A percentile compares a stretch with the other conserved stretches of the same genome.
These are phyloP conservation scores for Monosporascus sp. DNA, from an alignment of 2,329 filamentous ascomycete genomes.

Conservation along the genomic window DNA sequence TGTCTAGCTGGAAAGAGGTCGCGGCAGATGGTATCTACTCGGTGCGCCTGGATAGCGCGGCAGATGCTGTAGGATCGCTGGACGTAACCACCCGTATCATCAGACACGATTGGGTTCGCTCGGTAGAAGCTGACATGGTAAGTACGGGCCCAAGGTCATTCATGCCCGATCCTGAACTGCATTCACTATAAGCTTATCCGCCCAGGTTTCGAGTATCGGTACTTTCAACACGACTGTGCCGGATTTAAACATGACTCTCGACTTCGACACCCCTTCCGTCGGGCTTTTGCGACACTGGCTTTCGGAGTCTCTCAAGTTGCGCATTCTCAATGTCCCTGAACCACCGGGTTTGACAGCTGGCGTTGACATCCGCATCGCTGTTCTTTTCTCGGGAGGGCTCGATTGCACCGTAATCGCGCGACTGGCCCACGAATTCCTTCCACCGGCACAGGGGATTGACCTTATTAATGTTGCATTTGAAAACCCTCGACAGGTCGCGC, in stretches of 20 bases:
- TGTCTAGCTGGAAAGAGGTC: constrained; percentile 67
- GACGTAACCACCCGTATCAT: constrained; percentile 10
- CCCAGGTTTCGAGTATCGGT: constrained; percentile 50
- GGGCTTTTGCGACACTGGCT: constrained; percentile 50
- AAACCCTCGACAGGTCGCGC: constrained; percentile 70
- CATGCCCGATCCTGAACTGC: constrained; percentile 8
- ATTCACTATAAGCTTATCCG: constrained; percentile 36
- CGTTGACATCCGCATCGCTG: constrained; percentile 57
- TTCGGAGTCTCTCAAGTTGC: constrained; percentile 55
- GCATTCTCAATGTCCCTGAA: constrained; percentile 61
- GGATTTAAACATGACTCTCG: constrained; percentile 19
- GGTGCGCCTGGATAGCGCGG: constrained; percentile 45
- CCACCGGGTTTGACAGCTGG: constrained; percentile 36
- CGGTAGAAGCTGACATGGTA: constrained; percentile 37
- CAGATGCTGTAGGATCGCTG: constrained; percentile 2
- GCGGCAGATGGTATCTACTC: constrained; percentile 78
- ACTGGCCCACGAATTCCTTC: constrained; percentile 71
- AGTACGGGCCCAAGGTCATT: constrained; percentile 24
- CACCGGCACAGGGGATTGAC: constrained; percentile 66
- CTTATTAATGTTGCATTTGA: constrained; percentile 96
- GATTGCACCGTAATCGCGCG: constrained; percentile 88
- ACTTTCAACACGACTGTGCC: constrained; percentile 46
- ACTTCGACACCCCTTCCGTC: constrained; percentile 46
- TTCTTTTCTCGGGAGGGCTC: constrained; percentile 90
- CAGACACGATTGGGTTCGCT: constrained; percentile 30